Percentiles rank a stretch among this genome's conserved stretches.
Evolutionary conservation across 2,329 filamentous ascomycete species (phyloP).

Genomic region (Pseudovirgaria hyperparasitica): DNA sequence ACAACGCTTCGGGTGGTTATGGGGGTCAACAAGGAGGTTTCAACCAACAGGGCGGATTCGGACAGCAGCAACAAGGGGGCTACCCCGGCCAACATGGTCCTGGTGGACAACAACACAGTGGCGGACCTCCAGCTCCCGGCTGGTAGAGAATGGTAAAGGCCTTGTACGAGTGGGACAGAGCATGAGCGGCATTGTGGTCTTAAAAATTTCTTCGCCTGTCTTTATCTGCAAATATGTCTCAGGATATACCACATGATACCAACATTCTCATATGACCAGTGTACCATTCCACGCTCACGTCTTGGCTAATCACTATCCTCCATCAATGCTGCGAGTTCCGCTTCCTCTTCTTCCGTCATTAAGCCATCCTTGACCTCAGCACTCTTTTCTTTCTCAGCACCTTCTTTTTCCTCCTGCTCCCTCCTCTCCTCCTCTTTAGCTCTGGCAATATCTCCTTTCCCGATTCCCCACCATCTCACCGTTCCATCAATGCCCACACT

Average conservation of each 20-base stretch:
- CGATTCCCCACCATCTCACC: slow-evolving; percentile 69
- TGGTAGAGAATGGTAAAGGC: too few relatives aligned
- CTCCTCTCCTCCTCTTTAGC: slow-evolving; percentile 40
- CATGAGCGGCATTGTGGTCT: too few relatives aligned
- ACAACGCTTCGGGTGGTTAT: slow-evolving; percentile 1
- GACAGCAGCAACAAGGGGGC: slow-evolving; percentile 5
- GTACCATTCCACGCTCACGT: too few relatives aligned
- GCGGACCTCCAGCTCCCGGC: too few relatives aligned
- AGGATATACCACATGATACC: too few relatives aligned
- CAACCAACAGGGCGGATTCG: slow-evolving; percentile 6
- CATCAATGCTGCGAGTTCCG: slow-evolving; percentile 85
- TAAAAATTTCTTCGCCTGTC: too few relatives aligned
- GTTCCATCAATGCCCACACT: slow-evolving; percentile 89
- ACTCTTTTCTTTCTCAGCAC: slow-evolving; percentile 29
- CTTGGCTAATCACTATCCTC: slow-evolving; percentile 56
- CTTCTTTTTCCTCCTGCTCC: slow-evolving; percentile 32
- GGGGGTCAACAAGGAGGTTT: slow-evolving; percentile 9
- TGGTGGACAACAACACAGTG: too few relatives aligned
- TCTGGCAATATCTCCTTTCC: slow-evolving; percentile 45
- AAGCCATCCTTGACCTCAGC: slow-evolving; percentile 36
- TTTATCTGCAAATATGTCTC: too few relatives aligned
- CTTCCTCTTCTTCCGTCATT: slow-evolving; percentile 82
- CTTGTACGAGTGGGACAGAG: too few relatives aligned
- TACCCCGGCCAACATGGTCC: too few relatives aligned
- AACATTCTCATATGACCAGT: too few relatives aligned